phyloP scores from a whole-genome alignment of 208 protist species.

The Wallacemonas sp. region DNA sequence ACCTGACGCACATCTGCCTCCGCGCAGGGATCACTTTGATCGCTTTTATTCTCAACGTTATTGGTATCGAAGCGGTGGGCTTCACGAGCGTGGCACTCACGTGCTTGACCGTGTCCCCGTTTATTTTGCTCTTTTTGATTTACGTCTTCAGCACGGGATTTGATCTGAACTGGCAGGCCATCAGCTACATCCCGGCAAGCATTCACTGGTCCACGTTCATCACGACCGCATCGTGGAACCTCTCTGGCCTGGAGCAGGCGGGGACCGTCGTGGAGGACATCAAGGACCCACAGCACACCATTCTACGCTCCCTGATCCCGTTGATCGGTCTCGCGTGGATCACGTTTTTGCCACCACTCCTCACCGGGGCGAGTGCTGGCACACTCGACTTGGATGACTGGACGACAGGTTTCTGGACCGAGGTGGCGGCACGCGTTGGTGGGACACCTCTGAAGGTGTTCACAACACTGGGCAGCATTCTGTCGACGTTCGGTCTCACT shows the following conservation, averaged over 20 bases:
- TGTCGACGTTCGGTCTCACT: conserved; percentile 71
- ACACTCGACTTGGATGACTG: conserved; percentile 56
- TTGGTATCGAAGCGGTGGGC: conserved; percentile 69
- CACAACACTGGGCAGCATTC: conserved; percentile 49
- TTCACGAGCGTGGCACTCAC: conserved; percentile 58
- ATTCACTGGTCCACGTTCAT: conserved; percentile 76
- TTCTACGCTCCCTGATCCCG: conserved; percentile 61
- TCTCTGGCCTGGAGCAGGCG: conserved; percentile 81
- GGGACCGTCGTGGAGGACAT: conserved; percentile 72
- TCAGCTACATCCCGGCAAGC: conserved; percentile 52
- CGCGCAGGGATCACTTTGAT: conserved; percentile 53
- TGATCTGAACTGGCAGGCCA: conserved; percentile 75
- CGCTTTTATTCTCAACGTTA: conserved; percentile 62
- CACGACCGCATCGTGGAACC: conserved; percentile 80
- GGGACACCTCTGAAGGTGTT: conserved; percentile 49
- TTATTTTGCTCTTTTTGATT: conserved; percentile 62
- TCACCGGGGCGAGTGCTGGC: conserved; percentile 65
- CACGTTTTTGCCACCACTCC: conserved; percentile 74
- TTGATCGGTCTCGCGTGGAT: conserved; percentile 64
- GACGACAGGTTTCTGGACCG: conserved; percentile 72
- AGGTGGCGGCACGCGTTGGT: conserved; percentile 50
- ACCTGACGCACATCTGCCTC: conserved; percentile 22
- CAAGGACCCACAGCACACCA: conserved; percentile 58
- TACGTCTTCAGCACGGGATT: conserved; percentile 54
- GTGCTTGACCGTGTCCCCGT: conserved; percentile 53